Evolutionary conservation across 179 eudicot species (phyloP).

Genomic region (Spergularia azorica): DNA sequence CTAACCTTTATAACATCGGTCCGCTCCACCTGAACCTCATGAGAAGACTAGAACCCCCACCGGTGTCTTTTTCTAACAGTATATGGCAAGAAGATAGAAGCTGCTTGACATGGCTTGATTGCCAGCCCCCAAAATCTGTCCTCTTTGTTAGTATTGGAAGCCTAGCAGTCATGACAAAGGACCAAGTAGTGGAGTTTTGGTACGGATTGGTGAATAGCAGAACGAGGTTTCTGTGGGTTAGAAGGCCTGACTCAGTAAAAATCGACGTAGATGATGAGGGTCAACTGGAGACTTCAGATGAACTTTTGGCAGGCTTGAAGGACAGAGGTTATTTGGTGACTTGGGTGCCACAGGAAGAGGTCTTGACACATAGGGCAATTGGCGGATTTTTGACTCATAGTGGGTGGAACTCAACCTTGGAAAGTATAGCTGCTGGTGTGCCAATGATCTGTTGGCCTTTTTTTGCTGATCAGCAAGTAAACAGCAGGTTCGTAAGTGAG

Average conservation of each 20-base stretch:
- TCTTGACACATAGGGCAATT: conserved; percentile 49
- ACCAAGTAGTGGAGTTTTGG: conserved; percentile 56
- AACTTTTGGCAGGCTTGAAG: conserved; percentile 41
- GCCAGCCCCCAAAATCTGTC: conserved; percentile 40
- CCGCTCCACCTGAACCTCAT: conserved; percentile 46
- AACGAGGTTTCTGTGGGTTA: conserved; percentile 46
- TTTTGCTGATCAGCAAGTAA: conserved; percentile 54
- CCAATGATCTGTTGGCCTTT: conserved; percentile 66
- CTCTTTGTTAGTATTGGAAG: conserved; percentile 60
- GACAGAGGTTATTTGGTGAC: conserved; percentile 48
- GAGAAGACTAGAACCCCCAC: conserved; percentile 14
- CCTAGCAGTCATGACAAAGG: conserved; percentile 32
- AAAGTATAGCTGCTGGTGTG: conserved; percentile 49
- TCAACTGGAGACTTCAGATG: conserved; percentile 34
- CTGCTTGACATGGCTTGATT: conserved; percentile 54
- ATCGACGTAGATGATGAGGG: not conserved
- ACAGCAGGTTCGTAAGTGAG: conserved; percentile 48
- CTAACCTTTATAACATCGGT: conserved; percentile 48
- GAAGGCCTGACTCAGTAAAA: conserved; percentile 47
- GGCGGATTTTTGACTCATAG: conserved; percentile 65
- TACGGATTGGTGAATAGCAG: conserved; percentile 47
- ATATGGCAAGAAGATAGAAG: conserved; percentile 45
- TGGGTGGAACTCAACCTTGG: conserved; percentile 71
- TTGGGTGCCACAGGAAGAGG: conserved; percentile 69
- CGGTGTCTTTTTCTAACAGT: conserved; percentile 33